Base-by-base conservation (phyloP, 768 basidiomycete species). In the Terana coerulea region DNA sequence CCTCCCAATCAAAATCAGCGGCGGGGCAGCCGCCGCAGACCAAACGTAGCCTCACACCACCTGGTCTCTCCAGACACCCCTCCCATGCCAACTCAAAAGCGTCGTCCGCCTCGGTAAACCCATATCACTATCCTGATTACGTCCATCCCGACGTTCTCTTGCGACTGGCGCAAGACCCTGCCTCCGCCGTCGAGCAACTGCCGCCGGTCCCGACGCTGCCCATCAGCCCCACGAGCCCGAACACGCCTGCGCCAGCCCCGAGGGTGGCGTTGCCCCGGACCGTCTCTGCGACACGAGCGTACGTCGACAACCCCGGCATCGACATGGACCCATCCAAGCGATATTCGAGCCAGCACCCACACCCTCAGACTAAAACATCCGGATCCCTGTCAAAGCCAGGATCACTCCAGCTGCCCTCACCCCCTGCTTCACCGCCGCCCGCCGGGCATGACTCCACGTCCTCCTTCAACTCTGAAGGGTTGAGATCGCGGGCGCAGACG, bases 341-440 rank as follows among this genome's bases (percentile, higher is more conserved):
- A 22, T 24, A 10, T 8, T 24, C 19, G 6, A 5, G 21, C 8
- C 21, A 6, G 15, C 43, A 11, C n/a, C 30, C 45, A 24, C 45
- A 46, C 39, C 19, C n/a, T 3, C 30, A 33, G 14, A 33, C 44
- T 5, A 31, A 46, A 5, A 21, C 44, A 21, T 19, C 25, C 46
- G 28, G 35, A n/a, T 37, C 40, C 7, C 12, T 21, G 22, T 50
- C 56, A 44, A 5, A 55, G 33, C 49, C 60, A 11, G 55, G 46
- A 15, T 58, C 61, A 25, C 51, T 62, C 17, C 64, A 65, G 50
- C 58, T 63, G 30, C 64, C 64, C 19, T 65, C 64, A 33, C 64
- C 64, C 26, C 64, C 64, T 21, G 59, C 60, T 26, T 65, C 64
- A 6, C 64, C 64, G 1, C 55, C 55, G 2, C 36, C 29, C 34